phyloP scores from a whole-genome alignment of 2,329 filamentous ascomycete genomes.

The Ophiostoma populinum region DNA sequence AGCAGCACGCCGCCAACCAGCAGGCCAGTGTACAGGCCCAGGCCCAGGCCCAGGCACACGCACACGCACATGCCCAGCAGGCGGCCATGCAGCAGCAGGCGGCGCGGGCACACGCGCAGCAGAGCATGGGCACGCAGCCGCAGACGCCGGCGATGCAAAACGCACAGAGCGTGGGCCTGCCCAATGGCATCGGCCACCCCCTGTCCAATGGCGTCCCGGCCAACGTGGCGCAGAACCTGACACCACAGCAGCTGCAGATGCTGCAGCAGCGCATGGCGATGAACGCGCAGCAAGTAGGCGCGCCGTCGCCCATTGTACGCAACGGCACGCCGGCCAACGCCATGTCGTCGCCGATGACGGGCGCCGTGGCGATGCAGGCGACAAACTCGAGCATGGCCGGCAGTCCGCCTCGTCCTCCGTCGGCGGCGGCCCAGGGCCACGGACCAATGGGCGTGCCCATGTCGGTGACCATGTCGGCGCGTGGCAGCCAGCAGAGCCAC shows the following conservation, averaged over 20 bases:
- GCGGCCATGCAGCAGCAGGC: constrained; percentile 12
- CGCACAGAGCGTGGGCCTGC: constrained; percentile 22
- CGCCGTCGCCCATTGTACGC: constrained; percentile 48
- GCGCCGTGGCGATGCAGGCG: constrained; percentile 43
- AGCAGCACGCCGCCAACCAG: background rate
- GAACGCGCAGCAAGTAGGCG: constrained; percentile 35
- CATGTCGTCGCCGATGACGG: constrained; percentile 49
- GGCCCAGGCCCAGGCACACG: constrained; percentile 4
- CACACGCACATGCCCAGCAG: constrained; percentile 14
- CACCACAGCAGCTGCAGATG: constrained; percentile 26
- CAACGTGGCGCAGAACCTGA: constrained; percentile 20
- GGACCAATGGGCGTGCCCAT: constrained; percentile 40
- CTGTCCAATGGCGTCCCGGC: constrained; percentile 11
- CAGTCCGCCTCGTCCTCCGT: constrained; percentile 49
- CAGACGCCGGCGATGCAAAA: constrained; percentile 6
- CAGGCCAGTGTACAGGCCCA: no score
- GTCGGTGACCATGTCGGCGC: constrained; percentile 44
- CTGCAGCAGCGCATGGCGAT: no score
- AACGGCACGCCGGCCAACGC: constrained; percentile 48
- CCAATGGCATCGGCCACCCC: constrained; percentile 19
- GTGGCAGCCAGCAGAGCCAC: constrained; percentile 51
- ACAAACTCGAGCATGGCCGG: constrained; percentile 51
- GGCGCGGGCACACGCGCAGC: constrained; percentile 10
- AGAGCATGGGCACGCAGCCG: constrained; percentile 11
- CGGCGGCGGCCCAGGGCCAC: constrained; percentile 45